phyloP scores from a whole-genome alignment of 768 basidiomycete species.

The Boletus fagicola region DNA sequence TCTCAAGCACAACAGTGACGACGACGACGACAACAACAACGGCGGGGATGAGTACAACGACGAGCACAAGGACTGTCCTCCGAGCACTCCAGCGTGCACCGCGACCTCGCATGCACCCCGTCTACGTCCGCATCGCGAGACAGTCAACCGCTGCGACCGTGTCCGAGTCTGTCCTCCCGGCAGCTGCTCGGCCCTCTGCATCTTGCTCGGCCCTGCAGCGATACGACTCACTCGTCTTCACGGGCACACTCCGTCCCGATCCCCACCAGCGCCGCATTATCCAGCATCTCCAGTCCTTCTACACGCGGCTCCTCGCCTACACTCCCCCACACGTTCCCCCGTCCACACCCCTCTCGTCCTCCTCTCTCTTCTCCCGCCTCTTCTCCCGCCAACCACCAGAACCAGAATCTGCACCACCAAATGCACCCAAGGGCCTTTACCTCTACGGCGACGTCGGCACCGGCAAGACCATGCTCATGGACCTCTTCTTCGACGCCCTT shows the following conservation, averaged over 20 bases:
- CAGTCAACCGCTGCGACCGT: constrained; percentile 10
- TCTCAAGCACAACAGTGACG: neutral
- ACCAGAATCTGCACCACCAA: constrained; percentile 40
- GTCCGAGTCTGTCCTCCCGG: neutral
- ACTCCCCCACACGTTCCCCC: constrained; percentile 60
- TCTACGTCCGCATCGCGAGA: constrained; percentile 6
- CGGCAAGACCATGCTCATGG: constrained; percentile 99
- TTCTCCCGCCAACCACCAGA: constrained; percentile 28
- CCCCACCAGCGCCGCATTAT: constrained; percentile 84
- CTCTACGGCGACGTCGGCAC: constrained; percentile 97
- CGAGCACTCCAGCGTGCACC: neutral
- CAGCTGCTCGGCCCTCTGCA: neutral
- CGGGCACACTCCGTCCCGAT: constrained; percentile 66
- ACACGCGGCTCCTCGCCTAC: constrained; percentile 69
- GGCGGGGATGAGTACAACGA: constrained; percentile 5
- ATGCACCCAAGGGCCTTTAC: constrained; percentile 84
- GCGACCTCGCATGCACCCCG: constrained; percentile 1
- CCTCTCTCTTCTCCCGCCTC: constrained; percentile 26
- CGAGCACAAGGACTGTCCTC: neutral
- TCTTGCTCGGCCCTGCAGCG: constrained; percentile 32
- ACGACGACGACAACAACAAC: constrained; percentile 4
- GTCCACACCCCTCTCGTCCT: constrained; percentile 29
- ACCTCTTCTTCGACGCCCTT: constrained; percentile 88
- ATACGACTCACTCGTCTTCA: constrained; percentile 48
- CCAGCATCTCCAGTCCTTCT: constrained; percentile 73